These are phyloP conservation scores for Podaxis pistillaris DNA, from an alignment of 768 basidiomycete species.

Conservation along the genomic window DNA sequence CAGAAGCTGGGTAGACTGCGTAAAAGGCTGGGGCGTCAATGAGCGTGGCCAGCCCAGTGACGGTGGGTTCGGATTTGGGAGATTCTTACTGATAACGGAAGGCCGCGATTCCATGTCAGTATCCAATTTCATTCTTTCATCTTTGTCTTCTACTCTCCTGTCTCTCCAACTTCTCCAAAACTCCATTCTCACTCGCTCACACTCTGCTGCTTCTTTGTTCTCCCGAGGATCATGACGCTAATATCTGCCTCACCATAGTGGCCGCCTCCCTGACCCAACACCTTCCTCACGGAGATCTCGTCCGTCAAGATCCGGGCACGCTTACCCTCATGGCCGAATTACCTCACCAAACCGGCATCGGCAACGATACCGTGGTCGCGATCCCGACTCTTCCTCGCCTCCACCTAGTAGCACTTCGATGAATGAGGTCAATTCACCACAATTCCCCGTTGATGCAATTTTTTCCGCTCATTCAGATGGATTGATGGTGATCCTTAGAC, in stretches of 20 bases:
- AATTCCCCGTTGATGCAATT: slow-evolving; percentile 71
- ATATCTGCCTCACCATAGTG: not conserved
- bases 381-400: not conserved
- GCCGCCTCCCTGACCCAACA: slow-evolving; percentile 10
- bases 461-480: slow-evolving; percentile 87
- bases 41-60: slow-evolving; percentile 82
- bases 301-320: slow-evolving; percentile 3
- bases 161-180: not conserved
- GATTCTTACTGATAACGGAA: slow-evolving; percentile 53
- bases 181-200: not conserved
- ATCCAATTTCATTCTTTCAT: slow-evolving; percentile 8
- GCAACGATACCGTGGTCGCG: slow-evolving; percentile 22
- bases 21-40: slow-evolving; percentile 84
- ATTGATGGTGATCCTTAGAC: slow-evolving; percentile 73
- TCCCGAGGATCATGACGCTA: not conserved
- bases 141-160: not conserved
- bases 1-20: slow-evolving; percentile 69
- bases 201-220: not conserved
- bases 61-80: slow-evolving; percentile 82
- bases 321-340: not conserved
- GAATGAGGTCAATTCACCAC: slow-evolving; percentile 20
- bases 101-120: slow-evolving; percentile 66
- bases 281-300: slow-evolving; percentile 9
- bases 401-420: slow-evolving; percentile 3
- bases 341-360: slow-evolving; percentile 16